A percentile compares a stretch with the other conserved stretches of the same genome.
Evolutionary conservation across 169 alveolate species (phyloP).

Genomic region (Babesia ovata): DNA sequence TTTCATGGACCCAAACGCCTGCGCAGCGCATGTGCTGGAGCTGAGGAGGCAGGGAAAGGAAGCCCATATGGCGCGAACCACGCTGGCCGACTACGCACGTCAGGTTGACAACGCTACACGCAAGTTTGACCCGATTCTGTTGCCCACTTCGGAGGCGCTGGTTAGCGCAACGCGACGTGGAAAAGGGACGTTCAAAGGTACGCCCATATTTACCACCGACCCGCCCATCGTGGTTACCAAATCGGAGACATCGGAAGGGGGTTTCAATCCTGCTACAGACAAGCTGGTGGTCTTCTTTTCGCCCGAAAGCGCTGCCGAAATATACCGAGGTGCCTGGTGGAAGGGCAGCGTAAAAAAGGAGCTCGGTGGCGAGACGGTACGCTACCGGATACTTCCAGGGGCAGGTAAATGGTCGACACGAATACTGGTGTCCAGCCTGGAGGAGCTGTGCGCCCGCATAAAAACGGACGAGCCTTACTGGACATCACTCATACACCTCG

Average conservation of each 20-base stretch:
- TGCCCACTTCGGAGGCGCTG: conserved; percentile 48
- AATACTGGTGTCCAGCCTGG: conserved; percentile 34
- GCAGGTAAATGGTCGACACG: conserved; percentile 23
- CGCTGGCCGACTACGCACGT: conserved; percentile 20
- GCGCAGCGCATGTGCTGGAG: conserved; percentile 54
- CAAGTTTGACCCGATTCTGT: conserved; percentile 17
- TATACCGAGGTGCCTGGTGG: conserved; percentile 48
- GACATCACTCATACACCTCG: conserved; percentile 23
- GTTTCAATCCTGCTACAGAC: conserved; percentile 16
- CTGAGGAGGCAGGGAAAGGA: conserved; percentile 42
- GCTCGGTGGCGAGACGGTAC: background rate
- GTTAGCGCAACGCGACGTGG: conserved; percentile 44
- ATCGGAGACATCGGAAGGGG: background rate
- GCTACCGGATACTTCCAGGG: conserved; percentile 9
- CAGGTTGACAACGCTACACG: conserved; percentile 7
- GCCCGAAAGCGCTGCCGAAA: conserved; percentile 33
- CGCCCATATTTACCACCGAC: conserved; percentile 64
- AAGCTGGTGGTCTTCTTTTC: conserved; percentile 26
- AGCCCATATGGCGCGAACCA: conserved; percentile 11
- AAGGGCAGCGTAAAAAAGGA: background rate
- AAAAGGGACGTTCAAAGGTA: conserved; percentile 28
- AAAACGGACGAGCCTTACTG: conserved; percentile 45
- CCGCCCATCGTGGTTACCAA: conserved; percentile 48
- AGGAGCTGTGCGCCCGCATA: conserved; percentile 46
- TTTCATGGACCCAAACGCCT: conserved; percentile 61